phyloP scores from a whole-genome alignment of 352 stramenopile genomes.

The Globisporangium canariense region DNA sequence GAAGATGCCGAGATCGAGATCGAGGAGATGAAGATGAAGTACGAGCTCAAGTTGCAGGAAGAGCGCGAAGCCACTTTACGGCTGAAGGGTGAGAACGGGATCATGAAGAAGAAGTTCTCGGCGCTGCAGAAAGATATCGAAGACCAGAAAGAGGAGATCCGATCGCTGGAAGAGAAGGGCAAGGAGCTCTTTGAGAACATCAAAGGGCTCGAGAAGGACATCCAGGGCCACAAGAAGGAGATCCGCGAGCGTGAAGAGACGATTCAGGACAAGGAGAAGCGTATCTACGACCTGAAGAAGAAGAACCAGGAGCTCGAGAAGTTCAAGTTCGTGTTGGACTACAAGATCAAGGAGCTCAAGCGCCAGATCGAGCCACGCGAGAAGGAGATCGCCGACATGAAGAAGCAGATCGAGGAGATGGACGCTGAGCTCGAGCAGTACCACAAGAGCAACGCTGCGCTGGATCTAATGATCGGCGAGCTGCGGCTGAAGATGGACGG shows the following conservation, averaged over 20 bases:
- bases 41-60: constrained; percentile 88
- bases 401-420: constrained; percentile 95
- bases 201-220: constrained; percentile 90
- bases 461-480: constrained; percentile 95
- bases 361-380: constrained; percentile 94
- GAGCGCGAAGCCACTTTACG: constrained; percentile 90
- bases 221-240: constrained; percentile 91
- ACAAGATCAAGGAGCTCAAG: constrained; percentile 97
- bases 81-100: constrained; percentile 95
- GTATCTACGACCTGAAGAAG: constrained; percentile 97
- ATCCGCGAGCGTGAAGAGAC: constrained; percentile 92
- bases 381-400: constrained; percentile 93
- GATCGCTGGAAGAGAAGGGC: constrained; percentile 87
- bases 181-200: constrained; percentile 93
- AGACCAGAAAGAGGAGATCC: constrained; percentile 94
- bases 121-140: constrained; percentile 93
- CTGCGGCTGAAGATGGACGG: constrained; percentile 92
- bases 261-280: constrained; percentile 95
- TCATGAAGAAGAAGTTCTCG: constrained; percentile 97
- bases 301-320: constrained; percentile 97
- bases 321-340: constrained; percentile 97
- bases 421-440: constrained; percentile 93
- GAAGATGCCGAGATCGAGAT: constrained; percentile 94
- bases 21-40: constrained; percentile 89
- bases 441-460: constrained; percentile 92